These are phyloP conservation scores for Saposhnikovia divaricata DNA, from an alignment of 129 eudicot genomes.

Conservation along the genomic window DNA sequence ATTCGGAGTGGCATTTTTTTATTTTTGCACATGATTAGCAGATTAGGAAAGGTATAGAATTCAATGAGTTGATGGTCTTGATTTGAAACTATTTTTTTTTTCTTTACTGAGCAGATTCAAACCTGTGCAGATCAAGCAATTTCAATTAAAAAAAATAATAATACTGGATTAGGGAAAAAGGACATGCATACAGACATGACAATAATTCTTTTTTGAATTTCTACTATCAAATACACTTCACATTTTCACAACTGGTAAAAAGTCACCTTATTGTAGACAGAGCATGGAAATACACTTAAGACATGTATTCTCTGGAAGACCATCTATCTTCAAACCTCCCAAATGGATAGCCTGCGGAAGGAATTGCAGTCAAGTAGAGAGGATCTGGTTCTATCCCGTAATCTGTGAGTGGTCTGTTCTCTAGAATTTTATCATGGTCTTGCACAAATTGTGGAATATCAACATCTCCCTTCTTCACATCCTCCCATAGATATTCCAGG, in stretches of 20 bases:
- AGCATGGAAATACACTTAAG: constrained; percentile 24
- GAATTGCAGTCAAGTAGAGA: constrained; percentile 47
- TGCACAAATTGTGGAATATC: constrained; percentile 89
- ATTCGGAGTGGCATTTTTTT: too few species aligned
- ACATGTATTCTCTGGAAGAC: constrained; percentile 52
- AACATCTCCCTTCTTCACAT: constrained; percentile 72
- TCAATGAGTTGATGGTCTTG: neutral
- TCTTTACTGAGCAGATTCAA: neutral
- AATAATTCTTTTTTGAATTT: neutral
- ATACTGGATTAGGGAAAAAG: neutral
- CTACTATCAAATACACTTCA: neutral
- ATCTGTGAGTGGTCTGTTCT: constrained; percentile 85
- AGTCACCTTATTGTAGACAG: constrained; percentile 1
- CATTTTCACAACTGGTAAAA: neutral
- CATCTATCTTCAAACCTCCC: constrained; percentile 76
- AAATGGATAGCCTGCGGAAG: constrained; percentile 37
- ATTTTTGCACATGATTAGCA: neutral
- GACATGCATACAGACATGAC: neutral
- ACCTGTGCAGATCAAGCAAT: neutral
- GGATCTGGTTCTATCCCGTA: constrained; percentile 97
- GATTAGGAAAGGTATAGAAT: neutral
- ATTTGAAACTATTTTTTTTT: neutral
- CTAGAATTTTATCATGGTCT: constrained; percentile 70
- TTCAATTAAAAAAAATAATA: too few species aligned
- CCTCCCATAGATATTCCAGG: constrained; percentile 93